Evolutionary conservation across 768 basidiomycete species (phyloP), one percentile per base, ranked within the genome.

Genomic region (Crepidotus variabilis): DNA sequence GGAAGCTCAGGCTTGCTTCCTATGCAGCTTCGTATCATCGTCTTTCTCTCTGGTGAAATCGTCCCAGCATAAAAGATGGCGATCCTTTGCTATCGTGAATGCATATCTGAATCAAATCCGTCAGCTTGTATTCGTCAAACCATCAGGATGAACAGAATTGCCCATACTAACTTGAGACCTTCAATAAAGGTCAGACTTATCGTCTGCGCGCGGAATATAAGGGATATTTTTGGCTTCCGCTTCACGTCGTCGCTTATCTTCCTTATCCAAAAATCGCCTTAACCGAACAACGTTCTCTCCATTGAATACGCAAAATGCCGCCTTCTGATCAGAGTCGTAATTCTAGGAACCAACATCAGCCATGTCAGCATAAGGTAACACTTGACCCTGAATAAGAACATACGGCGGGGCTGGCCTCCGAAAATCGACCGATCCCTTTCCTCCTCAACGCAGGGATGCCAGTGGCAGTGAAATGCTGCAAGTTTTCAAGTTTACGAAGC

Each of bases 271-370:
- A 69, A 90, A 92, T 23, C 69, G 68, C 47, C 88, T 75, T 11
- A 97, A 73, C 2, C 78, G 78, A 11, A 58, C 64, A 9, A 97
- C 75, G 43, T 88, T 90, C 50, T 78, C 71, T 21, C 87, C 88
- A 28, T 78, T 87, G 67, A 91, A 96, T 36, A 92, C 93, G 61
- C 89, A 85, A 69, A 89, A 94, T 6, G 83, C 82, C 0, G 82
- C 77, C 62, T 79, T 76, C 64, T 92, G 90, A 66, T 84, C 82
- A 20, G 75, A 72, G 62, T 86, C 84, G 67, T 82, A 80, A 32
- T 80, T 77, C 91, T 93, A 59, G 48, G 54, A 60, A 55, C 60
- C 52, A 62, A 50, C n/a, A n/a, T n/a, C n/a, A n/a, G 43, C 56
- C 54, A 60, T 46, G 52, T 59, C 63, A 48, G 61, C 50, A 52